Evolutionary conservation across 2,329 filamentous ascomycete species (phyloP), one percentile per base, ranked within the genome.

Genomic region (Elsinoe necatrix): DNA sequence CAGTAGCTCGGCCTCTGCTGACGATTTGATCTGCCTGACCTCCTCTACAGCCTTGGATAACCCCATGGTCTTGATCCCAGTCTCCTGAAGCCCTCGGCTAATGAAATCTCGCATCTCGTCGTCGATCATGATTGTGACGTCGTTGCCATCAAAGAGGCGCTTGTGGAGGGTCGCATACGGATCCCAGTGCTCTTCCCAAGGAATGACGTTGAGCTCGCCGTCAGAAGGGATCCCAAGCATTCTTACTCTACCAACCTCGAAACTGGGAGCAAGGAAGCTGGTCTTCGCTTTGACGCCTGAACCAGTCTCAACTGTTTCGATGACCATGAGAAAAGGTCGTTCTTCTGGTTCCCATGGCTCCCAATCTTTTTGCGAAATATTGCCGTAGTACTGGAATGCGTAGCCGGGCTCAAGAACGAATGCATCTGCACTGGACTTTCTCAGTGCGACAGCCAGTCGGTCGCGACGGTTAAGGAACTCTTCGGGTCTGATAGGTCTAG

Each of bases 61-160:
- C 2, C 81, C 81, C 0, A 78, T 63, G 1, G 81, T 77, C n/a
- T 77, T 69, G 60, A 85, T 83, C 0, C 80, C 80, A 42, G 72
- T 75, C 0, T 68, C 63, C 1, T 71, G 72, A 0, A 85, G 71
- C 0, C 82, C 82, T 1, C 81, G 75, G 37, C 78, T 73, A 51
- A 85, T 83, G 65, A 78, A 84, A 64, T 84, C 80, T 1, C 82
- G 75, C 64, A 84, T 82, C 63, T 84, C 82, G 60, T 84, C 81
- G 60, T 85, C 82, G 12, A 82, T 75, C 77, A 84, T 82, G n/a
- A 85, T 61, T n/a, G 64, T 75, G 4, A 69, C 64, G 1, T 68
- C 68, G 8, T 60, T 59, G 3, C 60, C 56, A 0, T 77, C 76
- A 1, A 78, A 66, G 6, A 65, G 69, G 0, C 75, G 77, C 21